A percentile compares a stretch with the other conserved stretches of the same genome.
phyloP scores from a whole-genome alignment of 2,329 filamentous ascomycete species.

The Fusarium sp. region DNA sequence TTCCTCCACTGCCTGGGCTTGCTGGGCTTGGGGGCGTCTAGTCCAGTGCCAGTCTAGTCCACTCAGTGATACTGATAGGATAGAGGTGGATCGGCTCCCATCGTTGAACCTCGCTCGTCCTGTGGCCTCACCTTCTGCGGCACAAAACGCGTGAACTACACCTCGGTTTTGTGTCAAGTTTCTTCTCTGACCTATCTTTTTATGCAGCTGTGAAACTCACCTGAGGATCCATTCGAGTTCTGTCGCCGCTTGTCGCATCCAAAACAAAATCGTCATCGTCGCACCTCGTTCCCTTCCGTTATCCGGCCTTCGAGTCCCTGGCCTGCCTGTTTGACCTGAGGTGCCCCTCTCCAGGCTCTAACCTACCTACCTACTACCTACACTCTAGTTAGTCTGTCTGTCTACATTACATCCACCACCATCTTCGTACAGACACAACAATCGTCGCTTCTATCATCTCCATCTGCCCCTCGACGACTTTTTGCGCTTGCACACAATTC shows the following conservation, averaged over 20 bases:
- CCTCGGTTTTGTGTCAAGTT: conserved; percentile 43
- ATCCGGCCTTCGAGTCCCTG: conserved; percentile 12
- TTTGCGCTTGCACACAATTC: conserved; percentile 11
- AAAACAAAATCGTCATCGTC: conserved; percentile 26
- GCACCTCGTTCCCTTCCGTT: conserved; percentile 27
- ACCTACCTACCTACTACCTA: neutral
- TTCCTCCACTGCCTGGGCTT: conserved; percentile 3
- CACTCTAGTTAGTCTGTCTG: neutral
- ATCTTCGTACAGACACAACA: conserved; percentile 19
- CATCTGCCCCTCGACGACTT: conserved; percentile 20
- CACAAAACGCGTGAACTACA: conserved; percentile 45
- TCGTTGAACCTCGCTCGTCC: conserved; percentile 37
- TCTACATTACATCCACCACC: conserved; percentile 21
- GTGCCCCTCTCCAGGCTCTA: conserved; percentile 10
- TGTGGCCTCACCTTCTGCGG: conserved; percentile 45
- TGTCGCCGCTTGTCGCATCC: conserved; percentile 25
- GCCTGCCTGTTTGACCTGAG: neutral
- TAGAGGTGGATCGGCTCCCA: conserved; percentile 37
- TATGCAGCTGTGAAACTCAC: conserved; percentile 43
- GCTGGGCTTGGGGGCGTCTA: conserved; percentile 15
- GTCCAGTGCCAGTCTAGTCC: conserved; percentile 28
- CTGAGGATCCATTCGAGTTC: conserved; percentile 29
- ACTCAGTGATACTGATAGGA: conserved; percentile 11
- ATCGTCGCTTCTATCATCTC: conserved; percentile 19
- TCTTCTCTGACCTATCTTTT: conserved; percentile 38